Evolutionary conservation across 441 rosid species (phyloP), one percentile per base, ranked within the genome.

Genomic region (Adansonia gregorii): DNA sequence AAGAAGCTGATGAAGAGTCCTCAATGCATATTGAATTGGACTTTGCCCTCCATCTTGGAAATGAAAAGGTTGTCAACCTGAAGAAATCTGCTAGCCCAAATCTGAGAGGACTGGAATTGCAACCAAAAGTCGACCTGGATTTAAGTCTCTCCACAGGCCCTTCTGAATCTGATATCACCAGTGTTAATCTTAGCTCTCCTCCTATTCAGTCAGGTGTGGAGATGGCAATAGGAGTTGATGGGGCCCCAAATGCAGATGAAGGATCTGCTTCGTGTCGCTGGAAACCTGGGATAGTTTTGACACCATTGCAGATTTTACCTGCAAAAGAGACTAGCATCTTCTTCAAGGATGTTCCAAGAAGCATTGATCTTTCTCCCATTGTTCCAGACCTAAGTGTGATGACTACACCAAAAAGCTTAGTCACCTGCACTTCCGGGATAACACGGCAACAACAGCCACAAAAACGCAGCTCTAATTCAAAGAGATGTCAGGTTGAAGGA

Each of bases 401-500:
- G 49, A 79, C 90, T 58, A 80, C 89, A 27, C 93, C 97, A 22
- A 83, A 85, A 83, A 92, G 97, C 82, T 92, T 95, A 69, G 94
- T 89, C 84, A 88, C 98, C 83, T 89, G 92, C 80, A 85, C 93
- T 89, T 92, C 97, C 77, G 92, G 90, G 90, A 82, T 88, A 80
- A 79, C 88, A 78, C 87, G 76, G 72, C 88, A 60, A 83, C 93
- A 76, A 65, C 88, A 81, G 81, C 82, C 83, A 73, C 91, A 86
- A 74, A 88, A 85, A 35, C 89, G 89, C 68, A 82, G 78, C 80
- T 81, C 83, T 76, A 78, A 85, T 82, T 89, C 93, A 71, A 95
- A 94, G 86, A 80, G 79, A 67, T 95, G 99, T 78, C 97, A 87
- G 85, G 86, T 94, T 43, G 97, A 95, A 80, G 98, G 99, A 77